Base-by-base conservation (phyloP, 2,329 filamentous ascomycete genomes). In the Apiospora phragmitis region DNA sequence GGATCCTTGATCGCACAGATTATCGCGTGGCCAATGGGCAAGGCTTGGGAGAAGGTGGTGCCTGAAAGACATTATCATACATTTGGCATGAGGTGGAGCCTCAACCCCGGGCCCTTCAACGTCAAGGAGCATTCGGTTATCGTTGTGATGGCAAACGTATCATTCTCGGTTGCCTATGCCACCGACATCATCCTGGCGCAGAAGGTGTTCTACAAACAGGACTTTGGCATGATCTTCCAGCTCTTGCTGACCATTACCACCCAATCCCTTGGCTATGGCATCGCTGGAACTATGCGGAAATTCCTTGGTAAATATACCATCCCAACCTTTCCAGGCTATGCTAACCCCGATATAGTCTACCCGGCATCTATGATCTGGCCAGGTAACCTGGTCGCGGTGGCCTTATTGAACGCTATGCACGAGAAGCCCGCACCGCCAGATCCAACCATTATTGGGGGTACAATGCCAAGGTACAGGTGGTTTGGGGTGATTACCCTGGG, bases 341-440 rank as follows among this genome's bases (percentile, higher is more conserved):
- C 45, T 68, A 26, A 68, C 45, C 55, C 1, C 2, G n/a, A 29
- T 32, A 12, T 69, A 88, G 86, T 89, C 14, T 90, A 90, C 74
- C 89, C 89, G 4, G 90, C 91, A 0, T 88, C 91, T 12, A 93
- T 94, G 90, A 93, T 94, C 71, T 94, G 92, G 91, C 92, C 92
- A 0, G 85, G 84, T 1, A 92, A 89, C 67, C 83, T 94, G 32
- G 90, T 92, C 68, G 87, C 88, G 6, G 88, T 91, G 9, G 88
- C 90, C 0, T 81, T 94, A 45, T 91, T 94, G 83, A 91, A 91
- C 74, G 90, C 91, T 72, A 90, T 94, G 84, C 92, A 94, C 76
- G 92, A 94, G 73, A 81, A 81, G 35, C 85, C 86, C 45, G 82
- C 87, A 21, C 76, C 80, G 18, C 81, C 80, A 1, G 87, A 88